These are phyloP conservation scores for Ulota crispa DNA, from an alignment of 225 moss, liverwort and hornwort species.

Conservation along the genomic window DNA sequence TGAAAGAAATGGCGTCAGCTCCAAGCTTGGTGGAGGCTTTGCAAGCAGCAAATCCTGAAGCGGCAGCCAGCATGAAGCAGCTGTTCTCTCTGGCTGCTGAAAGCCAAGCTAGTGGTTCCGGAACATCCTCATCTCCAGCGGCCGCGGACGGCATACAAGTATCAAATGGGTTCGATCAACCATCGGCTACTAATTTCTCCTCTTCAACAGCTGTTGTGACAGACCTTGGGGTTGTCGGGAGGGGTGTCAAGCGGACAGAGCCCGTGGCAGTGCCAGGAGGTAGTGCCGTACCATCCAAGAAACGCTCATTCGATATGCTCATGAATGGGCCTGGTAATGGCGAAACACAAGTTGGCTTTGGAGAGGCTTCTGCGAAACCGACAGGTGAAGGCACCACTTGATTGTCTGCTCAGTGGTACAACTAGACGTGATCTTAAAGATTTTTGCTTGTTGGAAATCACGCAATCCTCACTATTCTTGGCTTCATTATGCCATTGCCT, in stretches of 20 bases:
- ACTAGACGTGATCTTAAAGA: background rate
- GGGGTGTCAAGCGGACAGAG: conserved; percentile 88
- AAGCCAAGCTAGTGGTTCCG: conserved; percentile 39
- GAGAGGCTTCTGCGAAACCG: conserved; percentile 34
- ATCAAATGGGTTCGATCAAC: conserved; percentile 45
- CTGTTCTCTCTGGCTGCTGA: conserved; percentile 51
- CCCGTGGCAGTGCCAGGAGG: conserved; percentile 54
- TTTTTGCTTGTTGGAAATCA: background rate
- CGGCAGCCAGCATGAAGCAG: conserved; percentile 71
- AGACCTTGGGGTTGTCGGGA: conserved; percentile 84
- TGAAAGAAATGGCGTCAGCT: conserved; percentile 83
- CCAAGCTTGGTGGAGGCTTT: conserved; percentile 82
- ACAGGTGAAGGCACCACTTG: conserved; percentile 32
- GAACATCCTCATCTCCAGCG: conserved; percentile 48
- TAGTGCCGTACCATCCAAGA: conserved; percentile 52
- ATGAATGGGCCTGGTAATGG: conserved; percentile 64
- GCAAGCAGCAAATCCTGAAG: conserved; percentile 81
- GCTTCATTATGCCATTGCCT: background rate
- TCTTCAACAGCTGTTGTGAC: conserved; percentile 70
- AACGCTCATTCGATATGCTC: conserved; percentile 67
- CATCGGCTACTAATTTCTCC: conserved; percentile 42
- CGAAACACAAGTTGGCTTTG: conserved; percentile 76
- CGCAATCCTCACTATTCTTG: conserved; percentile 1
- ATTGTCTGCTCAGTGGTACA: background rate
- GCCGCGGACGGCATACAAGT: conserved; percentile 30